A percentile compares a stretch with the other conserved stretches of the same genome.
Conservation (phyloP, 345 rosid genomes). For the Linum trigynum region DNA sequence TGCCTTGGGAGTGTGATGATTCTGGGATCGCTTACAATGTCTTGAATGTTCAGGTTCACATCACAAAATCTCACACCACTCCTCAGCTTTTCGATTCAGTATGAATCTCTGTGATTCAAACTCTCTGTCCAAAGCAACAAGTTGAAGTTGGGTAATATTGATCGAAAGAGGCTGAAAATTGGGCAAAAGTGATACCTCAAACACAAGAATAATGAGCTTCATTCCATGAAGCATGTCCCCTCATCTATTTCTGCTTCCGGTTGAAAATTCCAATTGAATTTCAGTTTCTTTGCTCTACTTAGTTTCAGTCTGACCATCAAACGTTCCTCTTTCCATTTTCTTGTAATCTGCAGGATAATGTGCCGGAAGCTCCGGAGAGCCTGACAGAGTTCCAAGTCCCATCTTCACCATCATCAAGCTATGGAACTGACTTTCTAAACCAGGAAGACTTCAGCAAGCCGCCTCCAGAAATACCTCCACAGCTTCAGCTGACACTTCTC, state of each 20-base stretch:
- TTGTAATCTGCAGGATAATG: constrained; percentile 30
- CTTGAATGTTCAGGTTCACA: constrained; percentile 45
- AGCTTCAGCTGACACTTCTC: constrained; percentile 26
- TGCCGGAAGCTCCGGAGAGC: constrained; percentile 34
- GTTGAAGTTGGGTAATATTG: background rate
- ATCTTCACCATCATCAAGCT: constrained; percentile 52
- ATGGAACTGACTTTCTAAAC: constrained; percentile 23
- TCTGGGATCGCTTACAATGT: constrained; percentile 37
- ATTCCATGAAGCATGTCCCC: too few species aligned
- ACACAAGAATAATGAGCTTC: too few species aligned
- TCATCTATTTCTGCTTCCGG: background rate
- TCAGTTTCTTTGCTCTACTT: background rate
- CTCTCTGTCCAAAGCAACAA: too few species aligned
- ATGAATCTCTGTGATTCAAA: background rate
- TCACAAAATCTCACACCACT: background rate
- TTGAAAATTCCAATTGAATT: background rate
- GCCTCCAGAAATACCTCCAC: constrained; percentile 57
- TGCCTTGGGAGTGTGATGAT: constrained; percentile 40
- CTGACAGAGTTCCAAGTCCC: constrained; percentile 41
- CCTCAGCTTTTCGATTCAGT: background rate
- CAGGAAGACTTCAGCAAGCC: constrained; percentile 40
- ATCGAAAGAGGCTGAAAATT: background rate
- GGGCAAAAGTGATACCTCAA: background rate
- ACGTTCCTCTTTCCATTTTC: background rate
- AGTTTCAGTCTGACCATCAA: background rate